Evolutionary conservation across 2,329 filamentous ascomycete genomes (phyloP).

Genomic region (Fusarium pseudonygamai): DNA sequence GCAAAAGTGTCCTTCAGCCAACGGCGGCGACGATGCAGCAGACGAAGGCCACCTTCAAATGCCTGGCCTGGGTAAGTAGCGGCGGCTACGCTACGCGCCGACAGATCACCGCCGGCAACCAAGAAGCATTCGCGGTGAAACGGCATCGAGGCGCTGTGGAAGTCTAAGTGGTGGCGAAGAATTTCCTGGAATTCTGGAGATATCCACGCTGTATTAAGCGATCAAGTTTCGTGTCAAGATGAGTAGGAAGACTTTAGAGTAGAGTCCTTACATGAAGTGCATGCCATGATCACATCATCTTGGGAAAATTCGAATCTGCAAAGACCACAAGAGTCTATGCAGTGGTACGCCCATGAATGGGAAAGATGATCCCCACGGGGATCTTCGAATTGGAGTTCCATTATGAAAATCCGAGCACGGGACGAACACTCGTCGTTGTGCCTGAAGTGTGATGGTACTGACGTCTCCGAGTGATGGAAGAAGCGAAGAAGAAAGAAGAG

Average conservation of each 20-base stretch:
- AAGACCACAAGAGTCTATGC: not conserved
- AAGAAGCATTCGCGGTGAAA: not conserved
- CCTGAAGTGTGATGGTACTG: too few relatives aligned
- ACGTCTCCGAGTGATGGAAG: too few relatives aligned
- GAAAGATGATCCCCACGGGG: rapidly evolving
- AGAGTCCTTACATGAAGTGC: too few relatives aligned
- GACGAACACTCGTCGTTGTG: too few relatives aligned
- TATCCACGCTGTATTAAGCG: too few relatives aligned
- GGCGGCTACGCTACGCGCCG: not conserved
- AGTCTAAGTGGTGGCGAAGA: too few relatives aligned
- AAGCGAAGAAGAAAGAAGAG: not conserved
- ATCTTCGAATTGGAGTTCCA: not conserved
- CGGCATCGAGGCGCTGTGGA: not conserved
- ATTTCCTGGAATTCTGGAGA: too few relatives aligned
- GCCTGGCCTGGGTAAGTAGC: rapidly evolving
- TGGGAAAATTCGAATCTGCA: not conserved
- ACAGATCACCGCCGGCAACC: not conserved
- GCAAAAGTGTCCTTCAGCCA: not conserved
- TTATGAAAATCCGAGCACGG: too few relatives aligned
- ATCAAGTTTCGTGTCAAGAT: too few relatives aligned
- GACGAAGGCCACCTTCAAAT: rapidly evolving
- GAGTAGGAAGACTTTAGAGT: too few relatives aligned
- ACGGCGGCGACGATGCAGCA: rapidly evolving
- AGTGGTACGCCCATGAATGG: not conserved
- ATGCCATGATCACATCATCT: too few relatives aligned